Percentiles rank a stretch among this genome's conserved stretches.
phyloP scores from a whole-genome alignment of 2,329 filamentous ascomycete genomes.

The Exophiala bonariae region DNA sequence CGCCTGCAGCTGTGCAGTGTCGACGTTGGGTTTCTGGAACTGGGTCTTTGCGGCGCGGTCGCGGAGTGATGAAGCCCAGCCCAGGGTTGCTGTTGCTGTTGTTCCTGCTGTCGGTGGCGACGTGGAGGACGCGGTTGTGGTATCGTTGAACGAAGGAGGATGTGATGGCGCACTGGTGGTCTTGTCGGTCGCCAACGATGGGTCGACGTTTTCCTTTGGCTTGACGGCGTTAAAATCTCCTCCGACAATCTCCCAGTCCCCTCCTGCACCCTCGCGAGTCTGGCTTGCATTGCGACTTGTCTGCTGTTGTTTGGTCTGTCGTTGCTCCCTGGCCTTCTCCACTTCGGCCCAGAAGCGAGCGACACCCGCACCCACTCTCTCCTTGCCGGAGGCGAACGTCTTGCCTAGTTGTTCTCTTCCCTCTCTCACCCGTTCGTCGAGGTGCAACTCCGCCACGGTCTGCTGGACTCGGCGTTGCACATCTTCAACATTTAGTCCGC shows the following conservation, averaged over 20 bases:
- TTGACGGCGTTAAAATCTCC: slow-evolving; percentile 27
- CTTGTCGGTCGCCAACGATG: slow-evolving; percentile 30
- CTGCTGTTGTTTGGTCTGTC: slow-evolving; percentile 2
- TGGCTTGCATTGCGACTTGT: slow-evolving; percentile 3
- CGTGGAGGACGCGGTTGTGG: neutral
- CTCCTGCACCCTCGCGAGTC: neutral
- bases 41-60: slow-evolving; percentile 24
- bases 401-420: slow-evolving; percentile 84
- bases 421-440: slow-evolving; percentile 85
- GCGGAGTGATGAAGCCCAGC: slow-evolving; percentile 30
- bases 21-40: slow-evolving; percentile 38
- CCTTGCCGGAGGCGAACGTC: slow-evolving; percentile 79
- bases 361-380: slow-evolving; percentile 53
- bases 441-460: slow-evolving; percentile 89
- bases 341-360: slow-evolving; percentile 25
- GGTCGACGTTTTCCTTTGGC: slow-evolving; percentile 15
- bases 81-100: slow-evolving; percentile 13
- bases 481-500: slow-evolving; percentile 89
- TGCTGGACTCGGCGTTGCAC: slow-evolving; percentile 85
- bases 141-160: neutral
- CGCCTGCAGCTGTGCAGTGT: slow-evolving; percentile 56
- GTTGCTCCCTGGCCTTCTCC: slow-evolving; percentile 16
- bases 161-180: neutral
- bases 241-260: slow-evolving; percentile 31
- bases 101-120: slow-evolving; percentile 31